Conservation (phyloP, 73 alveolate species). For the Blepharisma stoltei region DNA sequence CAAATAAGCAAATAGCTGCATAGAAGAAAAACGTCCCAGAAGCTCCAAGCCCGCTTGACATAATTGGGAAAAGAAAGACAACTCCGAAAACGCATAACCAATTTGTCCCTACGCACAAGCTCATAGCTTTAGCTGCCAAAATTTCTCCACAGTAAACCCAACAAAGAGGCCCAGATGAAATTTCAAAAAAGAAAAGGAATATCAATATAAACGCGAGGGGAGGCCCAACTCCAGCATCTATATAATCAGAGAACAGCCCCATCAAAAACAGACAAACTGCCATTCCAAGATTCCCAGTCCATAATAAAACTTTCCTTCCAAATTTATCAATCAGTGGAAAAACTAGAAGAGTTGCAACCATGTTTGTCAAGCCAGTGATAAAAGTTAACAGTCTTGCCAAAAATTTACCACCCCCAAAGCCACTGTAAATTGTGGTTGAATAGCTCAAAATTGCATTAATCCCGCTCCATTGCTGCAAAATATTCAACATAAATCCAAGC, state of each 20-base stretch:
- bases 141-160: conserved; percentile 10
- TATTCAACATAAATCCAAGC: neutral
- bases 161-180: conserved; percentile 21
- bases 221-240: neutral
- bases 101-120: neutral
- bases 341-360: neutral
- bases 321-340: neutral
- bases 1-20: neutral
- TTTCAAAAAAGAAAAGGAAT: neutral
- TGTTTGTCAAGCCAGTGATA: neutral
- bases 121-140: neutral
- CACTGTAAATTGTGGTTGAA: neutral
- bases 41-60: neutral
- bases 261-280: neutral
- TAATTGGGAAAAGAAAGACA: neutral
- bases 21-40: neutral
- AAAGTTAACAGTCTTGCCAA: neutral
- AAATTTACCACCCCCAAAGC: neutral
- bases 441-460: neutral
- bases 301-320: neutral
- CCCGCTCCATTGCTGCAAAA: conserved; percentile 19
- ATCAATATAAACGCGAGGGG: neutral
- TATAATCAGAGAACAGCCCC: neutral
- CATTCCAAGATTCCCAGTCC: neutral
- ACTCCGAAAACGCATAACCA: neutral